A percentile compares a stretch with the other conserved stretches of the same genome.
Evolutionary conservation across 2,329 filamentous ascomycete genomes (phyloP).

Genomic region (Arthrobotrys entomopaga): DNA sequence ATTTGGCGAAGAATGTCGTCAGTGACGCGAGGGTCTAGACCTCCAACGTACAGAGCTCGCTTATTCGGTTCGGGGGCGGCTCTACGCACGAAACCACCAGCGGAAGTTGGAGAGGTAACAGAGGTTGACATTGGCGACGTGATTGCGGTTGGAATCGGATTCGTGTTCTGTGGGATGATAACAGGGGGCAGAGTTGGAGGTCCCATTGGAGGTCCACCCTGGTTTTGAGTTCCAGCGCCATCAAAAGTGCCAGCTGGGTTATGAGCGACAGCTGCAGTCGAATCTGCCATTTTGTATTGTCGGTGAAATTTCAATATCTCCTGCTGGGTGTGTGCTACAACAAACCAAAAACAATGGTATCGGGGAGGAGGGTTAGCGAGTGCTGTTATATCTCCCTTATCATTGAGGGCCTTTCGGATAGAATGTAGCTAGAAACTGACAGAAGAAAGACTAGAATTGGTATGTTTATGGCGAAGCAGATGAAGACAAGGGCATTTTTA

Average conservation of each 20-base stretch:
- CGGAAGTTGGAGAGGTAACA: slow-evolving; percentile 86
- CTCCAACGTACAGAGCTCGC: slow-evolving; percentile 93
- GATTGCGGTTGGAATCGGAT: slow-evolving; percentile 91
- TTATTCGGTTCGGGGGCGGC: slow-evolving; percentile 98
- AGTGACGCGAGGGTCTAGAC: slow-evolving; percentile 91
- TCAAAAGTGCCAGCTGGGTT: slow-evolving; percentile 74
- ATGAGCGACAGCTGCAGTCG: slow-evolving; percentile 67
- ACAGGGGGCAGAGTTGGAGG: slow-evolving; percentile 85
- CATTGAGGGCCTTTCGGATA: slow-evolving; percentile 10
- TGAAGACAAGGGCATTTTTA: slow-evolving; percentile 55
- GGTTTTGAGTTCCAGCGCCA: slow-evolving; percentile 68
- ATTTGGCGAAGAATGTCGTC: slow-evolving; percentile 97
- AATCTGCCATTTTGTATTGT: slow-evolving; percentile 45
- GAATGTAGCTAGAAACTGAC: not conserved
- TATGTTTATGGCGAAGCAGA: slow-evolving; percentile 25
- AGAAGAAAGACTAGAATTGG: not conserved
- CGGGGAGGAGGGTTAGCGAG: slow-evolving; percentile 6
- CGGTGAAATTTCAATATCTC: slow-evolving; percentile 59
- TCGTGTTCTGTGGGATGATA: slow-evolving; percentile 93
- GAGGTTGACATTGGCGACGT: slow-evolving; percentile 82
- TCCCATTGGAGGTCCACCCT: slow-evolving; percentile 75
- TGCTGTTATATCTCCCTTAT: slow-evolving; percentile 10
- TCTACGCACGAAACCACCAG: slow-evolving; percentile 82
- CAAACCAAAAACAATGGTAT: not conserved
- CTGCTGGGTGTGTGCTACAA: slow-evolving; percentile 43